Evolutionary conservation across 2,329 filamentous ascomycete species (phyloP).

Genomic region (Fusarium sp.): DNA sequence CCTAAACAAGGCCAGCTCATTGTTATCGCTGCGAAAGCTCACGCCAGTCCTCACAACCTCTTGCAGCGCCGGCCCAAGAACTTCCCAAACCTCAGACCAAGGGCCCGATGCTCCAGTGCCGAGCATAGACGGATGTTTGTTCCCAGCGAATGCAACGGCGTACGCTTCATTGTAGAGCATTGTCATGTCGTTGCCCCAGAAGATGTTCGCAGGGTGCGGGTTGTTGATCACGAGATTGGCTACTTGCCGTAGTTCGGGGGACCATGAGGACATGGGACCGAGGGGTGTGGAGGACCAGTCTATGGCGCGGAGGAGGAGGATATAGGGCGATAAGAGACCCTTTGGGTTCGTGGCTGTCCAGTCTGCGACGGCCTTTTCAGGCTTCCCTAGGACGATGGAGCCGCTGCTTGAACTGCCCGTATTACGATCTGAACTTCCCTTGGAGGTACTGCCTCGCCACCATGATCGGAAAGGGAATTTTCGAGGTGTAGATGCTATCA

Average conservation of each 20-base stretch:
- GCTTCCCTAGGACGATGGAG: constrained; percentile 42
- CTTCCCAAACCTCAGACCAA: constrained; percentile 61
- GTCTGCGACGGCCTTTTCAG: constrained; percentile 48
- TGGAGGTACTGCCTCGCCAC: constrained; percentile 17
- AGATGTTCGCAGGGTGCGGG: constrained; percentile 60
- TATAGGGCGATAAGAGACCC: constrained; percentile 44
- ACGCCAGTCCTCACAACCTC: constrained; percentile 49
- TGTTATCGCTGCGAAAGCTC: constrained; percentile 47
- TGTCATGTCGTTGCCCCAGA: constrained; percentile 69
- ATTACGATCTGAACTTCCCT: constrained; percentile 42
- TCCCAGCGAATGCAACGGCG: constrained; percentile 64
- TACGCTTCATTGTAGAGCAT: constrained; percentile 72
- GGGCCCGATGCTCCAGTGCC: constrained; percentile 65
- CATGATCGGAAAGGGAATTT: neutral
- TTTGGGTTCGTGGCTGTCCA: constrained; percentile 47
- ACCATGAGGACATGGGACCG: constrained; percentile 56
- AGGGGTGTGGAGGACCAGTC: constrained; percentile 56
- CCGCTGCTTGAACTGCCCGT: constrained; percentile 41
- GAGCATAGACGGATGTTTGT: constrained; percentile 70
- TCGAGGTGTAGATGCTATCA: neutral
- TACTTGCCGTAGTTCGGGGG: constrained; percentile 54
- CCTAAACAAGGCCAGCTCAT: constrained; percentile 46
- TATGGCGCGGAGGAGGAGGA: constrained; percentile 45
- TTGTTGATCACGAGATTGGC: constrained; percentile 51
- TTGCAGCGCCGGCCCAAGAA: constrained; percentile 45